These are phyloP conservation scores for Corchorus capsularis DNA, from an alignment of 345 rosid species.

Conservation along the genomic window DNA sequence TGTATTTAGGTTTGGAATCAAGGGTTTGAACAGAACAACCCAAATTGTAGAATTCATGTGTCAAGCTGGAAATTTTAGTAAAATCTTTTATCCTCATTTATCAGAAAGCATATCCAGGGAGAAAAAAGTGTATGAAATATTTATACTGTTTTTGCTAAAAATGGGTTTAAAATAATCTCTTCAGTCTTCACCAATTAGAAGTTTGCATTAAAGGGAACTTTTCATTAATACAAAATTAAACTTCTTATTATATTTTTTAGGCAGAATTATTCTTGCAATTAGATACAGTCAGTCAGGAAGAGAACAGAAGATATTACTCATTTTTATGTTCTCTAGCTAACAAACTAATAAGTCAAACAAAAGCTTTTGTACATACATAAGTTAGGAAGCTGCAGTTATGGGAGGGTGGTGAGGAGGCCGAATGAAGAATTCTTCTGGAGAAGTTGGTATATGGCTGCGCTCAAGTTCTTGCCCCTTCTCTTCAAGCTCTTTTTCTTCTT, in stretches of 20 bases:
- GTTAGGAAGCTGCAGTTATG: constrained; percentile 27
- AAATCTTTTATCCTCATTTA: no score
- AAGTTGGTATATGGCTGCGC: background rate
- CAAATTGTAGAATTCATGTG: background rate
- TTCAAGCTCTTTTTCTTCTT: constrained; percentile 21
- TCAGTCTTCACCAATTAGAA: background rate
- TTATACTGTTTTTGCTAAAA: background rate
- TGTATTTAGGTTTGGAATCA: background rate
- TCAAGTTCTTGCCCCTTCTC: constrained; percentile 13
- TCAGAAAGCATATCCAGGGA: background rate
- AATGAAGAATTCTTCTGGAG: constrained; percentile 32
- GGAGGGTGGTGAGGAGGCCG: constrained; percentile 13
- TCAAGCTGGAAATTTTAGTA: background rate
- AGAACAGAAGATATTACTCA: background rate
- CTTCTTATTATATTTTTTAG: background rate
- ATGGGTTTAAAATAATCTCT: background rate
- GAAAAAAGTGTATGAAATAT: background rate
- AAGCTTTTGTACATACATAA: constrained; percentile 5
- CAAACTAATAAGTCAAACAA: background rate
- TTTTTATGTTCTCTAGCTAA: background rate
- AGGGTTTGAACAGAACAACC: background rate
- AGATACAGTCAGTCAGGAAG: background rate
- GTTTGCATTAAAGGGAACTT: background rate
- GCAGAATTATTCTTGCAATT: background rate
- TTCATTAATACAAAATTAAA: background rate